phyloP scores from a whole-genome alignment of 805 yeast genomes.

The Clavispora vitiphila region DNA sequence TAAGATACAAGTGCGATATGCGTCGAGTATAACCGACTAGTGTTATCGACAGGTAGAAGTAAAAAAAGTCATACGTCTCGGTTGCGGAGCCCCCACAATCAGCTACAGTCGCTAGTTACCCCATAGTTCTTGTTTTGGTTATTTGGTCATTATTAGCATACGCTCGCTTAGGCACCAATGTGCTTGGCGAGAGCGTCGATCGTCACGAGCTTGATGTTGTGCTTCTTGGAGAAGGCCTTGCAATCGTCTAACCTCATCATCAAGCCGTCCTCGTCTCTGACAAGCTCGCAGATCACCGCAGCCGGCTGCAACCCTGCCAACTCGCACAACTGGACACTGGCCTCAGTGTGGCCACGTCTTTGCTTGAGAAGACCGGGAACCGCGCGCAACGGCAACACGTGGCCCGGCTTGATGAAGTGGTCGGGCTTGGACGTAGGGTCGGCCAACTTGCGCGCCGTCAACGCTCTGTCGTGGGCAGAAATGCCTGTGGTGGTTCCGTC shows the following conservation, averaged over 20 bases:
- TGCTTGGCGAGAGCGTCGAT: constrained; percentile 68
- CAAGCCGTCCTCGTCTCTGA: constrained; percentile 85
- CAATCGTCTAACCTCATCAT: constrained; percentile 96
- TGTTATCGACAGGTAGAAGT: no score
- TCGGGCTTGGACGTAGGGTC: constrained; percentile 47
- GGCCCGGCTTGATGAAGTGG: constrained; percentile 91
- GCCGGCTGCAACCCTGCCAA: constrained; percentile 79
- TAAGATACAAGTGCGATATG: no score
- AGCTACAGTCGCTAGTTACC: no score
- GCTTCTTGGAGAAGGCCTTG: constrained; percentile 56
- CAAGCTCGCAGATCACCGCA: constrained; percentile 90
- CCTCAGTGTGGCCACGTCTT: constrained; percentile 97
- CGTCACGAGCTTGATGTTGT: constrained; percentile 65
- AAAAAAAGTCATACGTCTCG: no score
- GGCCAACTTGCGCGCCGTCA: constrained; percentile 73
- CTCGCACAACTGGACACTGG: constrained; percentile 81
- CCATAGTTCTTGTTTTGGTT: not conserved
- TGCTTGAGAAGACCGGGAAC: constrained; percentile 72
- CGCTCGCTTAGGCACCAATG: constrained; percentile 24
- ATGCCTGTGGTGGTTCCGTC: constrained; percentile 97
- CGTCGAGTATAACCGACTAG: no score
- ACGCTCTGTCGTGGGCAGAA: constrained; percentile 87
- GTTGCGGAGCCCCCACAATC: no score
- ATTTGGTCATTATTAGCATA: not conserved
- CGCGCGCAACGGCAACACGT: constrained; percentile 88